Base-by-base conservation (phyloP, 2,329 filamentous ascomycete species). In the Cladosporium colombiae region DNA sequence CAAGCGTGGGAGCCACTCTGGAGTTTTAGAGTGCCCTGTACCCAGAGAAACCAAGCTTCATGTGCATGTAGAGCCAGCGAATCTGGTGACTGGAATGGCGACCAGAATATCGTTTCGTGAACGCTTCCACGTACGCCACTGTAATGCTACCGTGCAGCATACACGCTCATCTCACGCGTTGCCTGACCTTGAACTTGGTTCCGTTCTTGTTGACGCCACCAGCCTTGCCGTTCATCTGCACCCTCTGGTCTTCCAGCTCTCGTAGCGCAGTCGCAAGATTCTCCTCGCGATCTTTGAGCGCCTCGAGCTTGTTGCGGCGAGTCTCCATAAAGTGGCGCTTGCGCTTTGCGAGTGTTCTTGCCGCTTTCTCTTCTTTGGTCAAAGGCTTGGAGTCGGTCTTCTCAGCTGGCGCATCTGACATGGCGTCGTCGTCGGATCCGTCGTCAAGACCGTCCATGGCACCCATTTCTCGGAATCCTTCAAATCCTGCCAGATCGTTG, bases 171-270 rank as follows among this genome's bases (percentile, higher is more conserved):
- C 81, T 80, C 80, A 88, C 89, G 70, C 87, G 79, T 78, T 88
- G 85, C 65, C 86, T 79, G 53, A 86, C 79, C 79, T 88, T 89
- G 81, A 86, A 89, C 72, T 87, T 88, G 71, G 86, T 79, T 10
- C 87, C 87, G 65, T 85, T 80, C 76, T 88, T 88, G 76, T 88
- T 89, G 63, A 84, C 81, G 0, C 87, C 87, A 21, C 86, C 87
- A 3, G 86, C 79, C 1, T 81, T 83, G 67, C 84, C 84, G 69
- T 82, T 83, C 86, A 89, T 89, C 75, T 83, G 84, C 11, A 83
- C 86, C 56, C 86, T 80, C 74, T 89, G 87, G 68, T 82, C 75
- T 52, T 88, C 86, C 25, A 89, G 75, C 71, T 85, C 83, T 27
- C 82, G 78, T 68, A 88, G 81, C 0, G 86, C 87, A 3, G 80